Conservation (phyloP, 2,329 filamentous ascomycete genomes). For the Pseudocercospora musae region DNA sequence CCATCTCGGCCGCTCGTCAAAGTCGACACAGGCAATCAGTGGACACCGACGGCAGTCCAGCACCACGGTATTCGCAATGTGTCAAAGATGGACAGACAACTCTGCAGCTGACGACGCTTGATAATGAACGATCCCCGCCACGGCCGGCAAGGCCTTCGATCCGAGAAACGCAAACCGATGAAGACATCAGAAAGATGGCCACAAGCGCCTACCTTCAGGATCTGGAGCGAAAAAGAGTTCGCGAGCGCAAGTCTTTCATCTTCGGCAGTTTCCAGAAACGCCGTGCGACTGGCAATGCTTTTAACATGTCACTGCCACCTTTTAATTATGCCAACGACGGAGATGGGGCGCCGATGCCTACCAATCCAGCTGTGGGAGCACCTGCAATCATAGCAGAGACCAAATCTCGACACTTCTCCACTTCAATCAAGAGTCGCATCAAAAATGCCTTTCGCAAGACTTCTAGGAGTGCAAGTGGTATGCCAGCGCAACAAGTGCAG, state of each 20-base stretch:
- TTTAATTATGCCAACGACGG: conserved; percentile 29
- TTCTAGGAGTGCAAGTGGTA: conserved; percentile 35
- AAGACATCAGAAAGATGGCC: conserved; percentile 30
- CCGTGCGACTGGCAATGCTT: conserved; percentile 20
- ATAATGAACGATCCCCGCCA: conserved; percentile 7
- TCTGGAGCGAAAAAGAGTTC: conserved; percentile 41
- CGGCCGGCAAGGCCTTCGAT: conserved; percentile 16
- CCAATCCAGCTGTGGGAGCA: not conserved
- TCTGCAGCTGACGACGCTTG: conserved; percentile 15
- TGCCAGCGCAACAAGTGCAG: conserved; percentile 52
- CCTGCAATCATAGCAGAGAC: conserved; percentile 1
- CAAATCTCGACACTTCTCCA: conserved; percentile 60
- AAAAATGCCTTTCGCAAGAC: conserved; percentile 54
- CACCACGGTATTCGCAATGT: conserved; percentile 19
- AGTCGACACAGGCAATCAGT: conserved; percentile 19
- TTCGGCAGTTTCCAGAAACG: conserved; percentile 45
- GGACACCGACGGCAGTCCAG: conserved; percentile 27
- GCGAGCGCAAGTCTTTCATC: conserved; percentile 44
- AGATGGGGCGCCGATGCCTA: conserved; percentile 14
- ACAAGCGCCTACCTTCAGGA: conserved; percentile 42
- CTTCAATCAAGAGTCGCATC: conserved; percentile 59
- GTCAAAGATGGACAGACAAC: conserved; percentile 12
- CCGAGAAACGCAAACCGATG: conserved; percentile 27
- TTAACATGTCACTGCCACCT: conserved; percentile 28
- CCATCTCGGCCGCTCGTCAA: conserved; percentile 10